Conservation (phyloP, 2,329 filamentous ascomycete genomes). For the Fusarium phyllophilum region DNA sequence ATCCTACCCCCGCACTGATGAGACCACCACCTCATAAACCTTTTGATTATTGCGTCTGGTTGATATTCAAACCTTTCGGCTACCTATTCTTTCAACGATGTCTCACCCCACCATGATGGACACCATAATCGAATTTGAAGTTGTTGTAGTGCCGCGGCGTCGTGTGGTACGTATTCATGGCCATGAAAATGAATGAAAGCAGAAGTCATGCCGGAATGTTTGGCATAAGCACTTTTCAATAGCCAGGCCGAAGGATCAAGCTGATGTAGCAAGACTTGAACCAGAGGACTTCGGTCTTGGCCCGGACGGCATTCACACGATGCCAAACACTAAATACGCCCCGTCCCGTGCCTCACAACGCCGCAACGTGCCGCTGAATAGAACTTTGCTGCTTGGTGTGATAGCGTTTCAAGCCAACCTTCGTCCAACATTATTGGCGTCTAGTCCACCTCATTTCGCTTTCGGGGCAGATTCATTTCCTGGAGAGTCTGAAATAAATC, state of each 20-base stretch:
- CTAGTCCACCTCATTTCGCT: constrained; percentile 42
- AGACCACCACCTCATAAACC: constrained; percentile 21
- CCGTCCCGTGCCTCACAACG: constrained; percentile 33
- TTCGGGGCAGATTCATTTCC: constrained; percentile 42
- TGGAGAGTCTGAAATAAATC: constrained; percentile 26
- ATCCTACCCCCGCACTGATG: constrained; percentile 20
- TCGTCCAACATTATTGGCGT: constrained; percentile 16
- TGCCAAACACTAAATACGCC: constrained; percentile 35
- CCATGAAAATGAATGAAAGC: neutral
- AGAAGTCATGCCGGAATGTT: constrained; percentile 1
- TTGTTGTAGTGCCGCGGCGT: neutral
- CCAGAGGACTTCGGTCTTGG: constrained; percentile 12
- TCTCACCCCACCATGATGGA: constrained; percentile 16
- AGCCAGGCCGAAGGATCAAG: constrained; percentile 13
- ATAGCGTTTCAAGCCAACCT: constrained; percentile 35
- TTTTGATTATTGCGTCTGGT: constrained; percentile 5
- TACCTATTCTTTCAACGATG: constrained; percentile 3
- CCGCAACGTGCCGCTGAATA: constrained; percentile 23
- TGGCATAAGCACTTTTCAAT: neutral
- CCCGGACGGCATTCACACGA: constrained; percentile 23
- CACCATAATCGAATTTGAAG: constrained; percentile 1
- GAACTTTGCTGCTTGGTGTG: constrained; percentile 34
- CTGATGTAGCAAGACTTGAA: constrained; percentile 5
- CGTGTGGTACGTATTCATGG: neutral
- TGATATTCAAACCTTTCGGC: constrained; percentile 6